These are phyloP conservation scores for Vittaforma corneae DNA, from an alignment of 371 early-diverging fungal genomes.

Conservation along the genomic window DNA sequence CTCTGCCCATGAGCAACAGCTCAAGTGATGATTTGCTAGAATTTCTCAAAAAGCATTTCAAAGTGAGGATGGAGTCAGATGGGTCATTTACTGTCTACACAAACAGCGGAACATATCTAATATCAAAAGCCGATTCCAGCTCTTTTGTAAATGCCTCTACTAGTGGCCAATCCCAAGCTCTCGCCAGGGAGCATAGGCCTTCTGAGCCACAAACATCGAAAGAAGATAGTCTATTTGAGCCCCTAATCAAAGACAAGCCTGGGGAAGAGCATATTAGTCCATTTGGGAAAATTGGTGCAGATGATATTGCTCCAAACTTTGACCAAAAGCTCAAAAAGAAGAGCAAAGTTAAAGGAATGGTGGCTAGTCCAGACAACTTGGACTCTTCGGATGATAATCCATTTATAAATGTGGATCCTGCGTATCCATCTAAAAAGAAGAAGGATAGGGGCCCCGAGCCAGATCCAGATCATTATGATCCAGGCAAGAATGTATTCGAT, in stretches of 20 bases:
- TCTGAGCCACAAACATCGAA: no score
- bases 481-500: conserved; percentile 11
- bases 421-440: conserved; percentile 16
- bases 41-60: neutral
- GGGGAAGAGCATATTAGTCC: neutral
- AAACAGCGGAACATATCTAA: neutral
- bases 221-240: no score
- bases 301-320: conserved; percentile 4
- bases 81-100: neutral
- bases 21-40: neutral
- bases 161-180: no score
- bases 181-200: no score
- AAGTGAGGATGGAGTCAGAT: neutral
- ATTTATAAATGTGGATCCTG: conserved; percentile 14
- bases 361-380: neutral
- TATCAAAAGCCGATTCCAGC: no score
- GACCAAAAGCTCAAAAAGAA: neutral
- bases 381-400: conserved; percentile 9
- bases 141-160: no score
- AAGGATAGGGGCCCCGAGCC: conserved; percentile 26
- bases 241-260: neutral
- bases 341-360: neutral
- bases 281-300: neutral
- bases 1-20: neutral
- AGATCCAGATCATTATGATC: conserved; percentile 25